Conservation (phyloP, 192 early-diverging fungal genomes). For the Coemansia sp. region DNA sequence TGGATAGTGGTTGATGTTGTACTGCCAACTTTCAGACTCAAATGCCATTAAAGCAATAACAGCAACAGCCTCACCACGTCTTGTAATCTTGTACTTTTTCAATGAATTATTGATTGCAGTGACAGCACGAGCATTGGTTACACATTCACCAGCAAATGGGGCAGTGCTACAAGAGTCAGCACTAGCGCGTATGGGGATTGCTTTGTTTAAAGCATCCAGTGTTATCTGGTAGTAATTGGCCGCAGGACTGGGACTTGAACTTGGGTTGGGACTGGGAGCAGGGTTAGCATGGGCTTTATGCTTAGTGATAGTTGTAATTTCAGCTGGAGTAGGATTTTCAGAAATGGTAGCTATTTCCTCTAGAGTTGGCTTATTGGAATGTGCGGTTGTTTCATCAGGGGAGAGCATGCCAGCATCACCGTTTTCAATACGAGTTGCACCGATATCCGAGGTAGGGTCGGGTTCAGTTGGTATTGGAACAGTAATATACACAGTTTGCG, state of each 20-base stretch:
- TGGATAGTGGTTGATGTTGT: neutral
- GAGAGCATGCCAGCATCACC: too few relatives aligned
- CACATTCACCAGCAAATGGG: conserved; percentile 12
- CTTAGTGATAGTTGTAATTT: too few relatives aligned
- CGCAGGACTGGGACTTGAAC: too few relatives aligned
- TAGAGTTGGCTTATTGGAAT: too few relatives aligned
- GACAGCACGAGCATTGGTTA: conserved; percentile 21
- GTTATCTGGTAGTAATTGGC: conserved; percentile 8
- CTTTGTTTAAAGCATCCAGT: conserved; percentile 14
- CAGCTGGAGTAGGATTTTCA: too few relatives aligned
- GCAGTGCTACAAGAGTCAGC: conserved; percentile 13
- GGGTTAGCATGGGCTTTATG: too few relatives aligned
- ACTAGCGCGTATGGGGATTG: conserved; percentile 5
- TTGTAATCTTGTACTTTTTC: conserved; percentile 22
- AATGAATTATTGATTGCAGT: conserved; percentile 21
- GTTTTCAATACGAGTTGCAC: too few relatives aligned
- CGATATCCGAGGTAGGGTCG: too few relatives aligned
- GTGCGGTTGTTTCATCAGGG: too few relatives aligned
- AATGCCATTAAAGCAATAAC: conserved; percentile 31
- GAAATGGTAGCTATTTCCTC: too few relatives aligned
- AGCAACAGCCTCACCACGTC: conserved; percentile 33
- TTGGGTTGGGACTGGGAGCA: too few relatives aligned
- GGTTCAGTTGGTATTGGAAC: neutral
- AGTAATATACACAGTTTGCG: neutral
- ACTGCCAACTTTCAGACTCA: conserved; percentile 31